phyloP scores from a whole-genome alignment of 2,329 filamentous ascomycete genomes.

The Pochonia chlamydosporia region DNA sequence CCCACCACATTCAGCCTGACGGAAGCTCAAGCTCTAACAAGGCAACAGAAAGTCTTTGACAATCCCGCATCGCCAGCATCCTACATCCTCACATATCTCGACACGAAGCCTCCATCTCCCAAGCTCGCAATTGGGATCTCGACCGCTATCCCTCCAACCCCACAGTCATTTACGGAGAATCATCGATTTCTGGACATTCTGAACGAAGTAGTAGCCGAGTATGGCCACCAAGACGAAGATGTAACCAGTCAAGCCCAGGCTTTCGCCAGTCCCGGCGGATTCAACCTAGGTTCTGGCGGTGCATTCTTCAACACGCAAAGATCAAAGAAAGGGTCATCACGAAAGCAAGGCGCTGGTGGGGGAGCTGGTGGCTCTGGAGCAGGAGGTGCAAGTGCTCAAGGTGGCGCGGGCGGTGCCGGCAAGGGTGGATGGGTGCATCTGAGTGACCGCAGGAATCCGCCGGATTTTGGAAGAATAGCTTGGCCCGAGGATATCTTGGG shows the following conservation, averaged over 20 bases:
- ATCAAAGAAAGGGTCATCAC: constrained; percentile 24
- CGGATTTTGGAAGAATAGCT: constrained; percentile 62
- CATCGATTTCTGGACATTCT: constrained; percentile 53
- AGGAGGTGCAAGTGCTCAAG: constrained; percentile 53
- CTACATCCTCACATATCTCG: constrained; percentile 55
- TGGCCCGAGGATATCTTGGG: constrained; percentile 67
- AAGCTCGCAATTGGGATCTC: constrained; percentile 55
- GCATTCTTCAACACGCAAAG: constrained; percentile 41
- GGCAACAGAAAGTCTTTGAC: constrained; percentile 51
- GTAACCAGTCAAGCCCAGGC: constrained; percentile 52
- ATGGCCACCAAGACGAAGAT: constrained; percentile 51
- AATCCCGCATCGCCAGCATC: constrained; percentile 36
- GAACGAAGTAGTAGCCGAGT: constrained; percentile 47
- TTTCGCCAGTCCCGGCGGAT: constrained; percentile 52
- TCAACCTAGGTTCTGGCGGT: constrained; percentile 46
- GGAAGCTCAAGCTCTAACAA: constrained; percentile 2
- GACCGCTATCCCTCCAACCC: constrained; percentile 53
- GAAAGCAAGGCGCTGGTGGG: constrained; percentile 31
- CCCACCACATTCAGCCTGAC: not conserved
- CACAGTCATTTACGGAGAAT: constrained; percentile 55
- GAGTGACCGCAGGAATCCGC: constrained; percentile 57
- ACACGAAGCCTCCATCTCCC: constrained; percentile 47
- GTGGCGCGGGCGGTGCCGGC: constrained; percentile 55
- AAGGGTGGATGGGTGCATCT: constrained; percentile 60
- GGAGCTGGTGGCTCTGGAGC: constrained; percentile 40